Evolutionary conservation across 768 basidiomycete genomes (phyloP).

Genomic region (Myochromella boudieri): DNA sequence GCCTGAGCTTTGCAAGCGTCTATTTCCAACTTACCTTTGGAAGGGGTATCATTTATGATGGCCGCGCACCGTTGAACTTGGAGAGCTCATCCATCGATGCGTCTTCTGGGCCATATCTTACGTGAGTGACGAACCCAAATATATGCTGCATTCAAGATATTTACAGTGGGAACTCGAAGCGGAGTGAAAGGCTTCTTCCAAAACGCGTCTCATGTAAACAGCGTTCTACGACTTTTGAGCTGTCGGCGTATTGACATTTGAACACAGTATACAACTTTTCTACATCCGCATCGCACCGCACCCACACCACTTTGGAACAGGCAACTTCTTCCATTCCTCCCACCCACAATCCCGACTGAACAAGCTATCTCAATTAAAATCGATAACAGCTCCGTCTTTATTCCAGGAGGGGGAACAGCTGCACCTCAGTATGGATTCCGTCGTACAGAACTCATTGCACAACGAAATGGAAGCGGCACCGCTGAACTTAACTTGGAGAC

Average conservation of each 20-base stretch:
- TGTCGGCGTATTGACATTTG: not conserved
- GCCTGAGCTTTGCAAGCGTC: not conserved
- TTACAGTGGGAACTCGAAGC: conserved; percentile 25
- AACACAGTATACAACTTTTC: conserved; percentile 42
- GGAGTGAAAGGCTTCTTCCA: conserved; percentile 53
- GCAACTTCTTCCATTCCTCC: conserved; percentile 18
- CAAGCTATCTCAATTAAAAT: conserved; percentile 54
- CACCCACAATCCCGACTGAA: conserved; percentile 33
- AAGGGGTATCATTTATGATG: conserved; percentile 45
- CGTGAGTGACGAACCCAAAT: conserved; percentile 35
- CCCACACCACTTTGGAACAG: conserved; percentile 51
- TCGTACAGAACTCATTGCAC: conserved; percentile 58
- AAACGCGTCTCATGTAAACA: conserved; percentile 47
- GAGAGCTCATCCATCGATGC: conserved; percentile 42
- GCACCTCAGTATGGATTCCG: conserved; percentile 56
- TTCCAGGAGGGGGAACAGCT: conserved; percentile 42
- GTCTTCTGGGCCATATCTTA: conserved; percentile 51
- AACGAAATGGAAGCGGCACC: conserved; percentile 31
- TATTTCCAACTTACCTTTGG: conserved; percentile 5
- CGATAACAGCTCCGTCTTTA: conserved; percentile 57
- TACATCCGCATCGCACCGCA: conserved; percentile 34
- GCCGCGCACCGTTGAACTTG: conserved; percentile 48
- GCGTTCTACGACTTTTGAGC: not conserved
- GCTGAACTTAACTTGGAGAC: conserved; percentile 36
- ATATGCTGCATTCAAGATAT: not conserved